Conservation (phyloP, 306 rosid genomes). For the Cucumis cinereus region DNA sequence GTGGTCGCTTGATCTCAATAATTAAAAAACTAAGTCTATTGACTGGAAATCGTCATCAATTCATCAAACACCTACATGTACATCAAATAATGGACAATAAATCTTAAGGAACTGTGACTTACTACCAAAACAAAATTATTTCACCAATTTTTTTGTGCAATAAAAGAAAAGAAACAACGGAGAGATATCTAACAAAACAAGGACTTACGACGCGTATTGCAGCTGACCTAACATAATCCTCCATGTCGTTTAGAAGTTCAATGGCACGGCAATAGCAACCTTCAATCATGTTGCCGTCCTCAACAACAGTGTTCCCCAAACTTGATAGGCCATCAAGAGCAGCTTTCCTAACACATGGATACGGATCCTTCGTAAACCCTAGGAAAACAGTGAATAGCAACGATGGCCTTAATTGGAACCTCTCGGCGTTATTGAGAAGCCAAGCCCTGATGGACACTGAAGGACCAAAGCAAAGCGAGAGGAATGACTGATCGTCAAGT, state of each 20-base stretch:
- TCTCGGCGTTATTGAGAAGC: slow-evolving; percentile 53
- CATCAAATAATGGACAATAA: background rate
- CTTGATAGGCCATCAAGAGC: slow-evolving; percentile 59
- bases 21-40: background rate
- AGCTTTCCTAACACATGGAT: slow-evolving; percentile 50
- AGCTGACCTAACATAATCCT: slow-evolving; percentile 42
- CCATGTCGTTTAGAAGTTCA: slow-evolving; percentile 58
- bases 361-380: slow-evolving; percentile 79
- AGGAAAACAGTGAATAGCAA: slow-evolving; percentile 35
- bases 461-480: slow-evolving; percentile 52
- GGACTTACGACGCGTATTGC: slow-evolving; percentile 55
- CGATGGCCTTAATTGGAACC: slow-evolving; percentile 28
- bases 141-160: background rate
- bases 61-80: background rate
- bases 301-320: slow-evolving; percentile 27
- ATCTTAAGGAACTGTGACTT: background rate
- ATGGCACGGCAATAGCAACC: slow-evolving; percentile 52
- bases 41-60: background rate
- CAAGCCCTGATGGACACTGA: slow-evolving; percentile 39
- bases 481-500: slow-evolving; percentile 42
- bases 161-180: background rate
- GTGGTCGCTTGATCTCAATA: background rate
- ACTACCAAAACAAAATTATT: background rate
- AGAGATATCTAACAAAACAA: background rate
- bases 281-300: slow-evolving; percentile 33